Evolutionary conservation across 108 stramenopile genomes (phyloP).

Genomic region (Nitzschia putrida): DNA sequence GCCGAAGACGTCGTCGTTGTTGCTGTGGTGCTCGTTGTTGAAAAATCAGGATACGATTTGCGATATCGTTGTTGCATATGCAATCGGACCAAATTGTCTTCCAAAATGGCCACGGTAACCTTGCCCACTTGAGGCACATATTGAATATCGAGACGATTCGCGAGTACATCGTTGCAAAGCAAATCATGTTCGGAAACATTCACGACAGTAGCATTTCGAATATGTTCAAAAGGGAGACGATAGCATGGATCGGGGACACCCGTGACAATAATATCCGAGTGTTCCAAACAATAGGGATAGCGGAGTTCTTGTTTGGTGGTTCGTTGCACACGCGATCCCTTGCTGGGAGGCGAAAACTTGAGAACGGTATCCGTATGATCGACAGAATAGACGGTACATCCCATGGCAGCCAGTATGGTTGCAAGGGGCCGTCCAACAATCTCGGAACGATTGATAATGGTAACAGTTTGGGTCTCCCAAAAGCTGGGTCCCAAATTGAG

Average conservation of each 20-base stretch:
- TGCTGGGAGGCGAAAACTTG: slow-evolving; percentile 41
- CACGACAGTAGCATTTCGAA: slow-evolving; percentile 78
- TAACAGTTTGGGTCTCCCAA: slow-evolving; percentile 70
- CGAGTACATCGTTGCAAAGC: slow-evolving; percentile 74
- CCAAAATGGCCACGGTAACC: slow-evolving; percentile 91
- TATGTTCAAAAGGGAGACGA: slow-evolving; percentile 67
- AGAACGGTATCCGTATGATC: slow-evolving; percentile 82
- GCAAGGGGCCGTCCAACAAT: slow-evolving; percentile 93
- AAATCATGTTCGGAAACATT: slow-evolving; percentile 88
- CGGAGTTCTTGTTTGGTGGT: slow-evolving; percentile 24
- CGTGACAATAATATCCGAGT: slow-evolving; percentile 77
- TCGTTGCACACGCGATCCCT: slow-evolving; percentile 45
- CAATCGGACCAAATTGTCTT: slow-evolving; percentile 84
- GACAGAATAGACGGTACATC: slow-evolving; percentile 87
- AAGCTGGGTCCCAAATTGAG: not conserved
- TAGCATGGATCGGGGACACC: slow-evolving; percentile 85
- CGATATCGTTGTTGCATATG: slow-evolving; percentile 35
- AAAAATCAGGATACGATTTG: no score
- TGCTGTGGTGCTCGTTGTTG: no score
- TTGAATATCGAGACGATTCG: slow-evolving; percentile 51
- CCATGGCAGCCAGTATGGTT: slow-evolving; percentile 87
- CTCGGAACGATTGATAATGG: slow-evolving; percentile 93
- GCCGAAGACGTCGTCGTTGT: no score
- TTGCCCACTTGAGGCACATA: slow-evolving; percentile 93
- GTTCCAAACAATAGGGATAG: slow-evolving; percentile 58